A percentile compares a stretch with the other conserved stretches of the same genome.
phyloP scores from a whole-genome alignment of 2,329 filamentous ascomycete species.

The Colletotrichum siamense region DNA sequence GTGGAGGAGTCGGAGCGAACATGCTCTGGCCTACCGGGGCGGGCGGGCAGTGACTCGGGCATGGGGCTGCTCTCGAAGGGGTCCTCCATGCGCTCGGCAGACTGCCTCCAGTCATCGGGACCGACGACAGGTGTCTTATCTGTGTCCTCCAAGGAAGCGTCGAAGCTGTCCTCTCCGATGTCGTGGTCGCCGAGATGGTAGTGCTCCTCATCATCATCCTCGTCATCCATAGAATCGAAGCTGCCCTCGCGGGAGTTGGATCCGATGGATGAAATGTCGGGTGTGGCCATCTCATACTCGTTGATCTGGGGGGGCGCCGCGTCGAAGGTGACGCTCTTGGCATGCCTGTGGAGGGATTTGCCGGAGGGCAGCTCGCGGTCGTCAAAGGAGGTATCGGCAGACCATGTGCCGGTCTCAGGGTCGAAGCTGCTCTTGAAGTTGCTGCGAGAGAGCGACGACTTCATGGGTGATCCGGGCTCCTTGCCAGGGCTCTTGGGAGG shows the following conservation, averaged over 20 bases:
- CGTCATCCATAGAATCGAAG: slow-evolving; percentile 83
- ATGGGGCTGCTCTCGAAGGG: slow-evolving; percentile 76
- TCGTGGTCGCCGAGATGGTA: slow-evolving; percentile 61
- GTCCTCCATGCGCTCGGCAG: slow-evolving; percentile 55
- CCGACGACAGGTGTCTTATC: slow-evolving; percentile 98
- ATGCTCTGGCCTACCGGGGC: slow-evolving; percentile 56
- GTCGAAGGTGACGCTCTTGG: slow-evolving; percentile 98
- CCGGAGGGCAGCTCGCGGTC: slow-evolving; percentile 68
- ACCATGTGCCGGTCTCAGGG: slow-evolving; percentile 71
- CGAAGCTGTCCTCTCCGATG: slow-evolving; percentile 86
- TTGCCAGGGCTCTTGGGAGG: slow-evolving; percentile 65
- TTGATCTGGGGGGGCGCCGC: slow-evolving; percentile 92
- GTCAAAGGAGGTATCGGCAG: slow-evolving; percentile 65
- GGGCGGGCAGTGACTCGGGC: slow-evolving; percentile 56
- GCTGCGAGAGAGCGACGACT: slow-evolving; percentile 81
- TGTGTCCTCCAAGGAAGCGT: slow-evolving; percentile 92
- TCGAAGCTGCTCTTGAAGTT: slow-evolving; percentile 74
- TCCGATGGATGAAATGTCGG: slow-evolving; percentile 90
- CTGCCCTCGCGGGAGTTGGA: slow-evolving; percentile 92
- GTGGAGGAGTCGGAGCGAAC: slow-evolving; percentile 77
- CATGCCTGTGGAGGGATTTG: slow-evolving; percentile 77
- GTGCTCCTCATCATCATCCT: slow-evolving; percentile 57
- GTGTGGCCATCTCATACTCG: slow-evolving; percentile 97
- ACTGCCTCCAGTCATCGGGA: slow-evolving; percentile 91
- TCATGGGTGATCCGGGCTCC: slow-evolving; percentile 79